Percentiles rank a stretch among this genome's conserved stretches.
phyloP scores from a whole-genome alignment of 176 grass and related monocot genomes.

The Lolium rigidum region DNA sequence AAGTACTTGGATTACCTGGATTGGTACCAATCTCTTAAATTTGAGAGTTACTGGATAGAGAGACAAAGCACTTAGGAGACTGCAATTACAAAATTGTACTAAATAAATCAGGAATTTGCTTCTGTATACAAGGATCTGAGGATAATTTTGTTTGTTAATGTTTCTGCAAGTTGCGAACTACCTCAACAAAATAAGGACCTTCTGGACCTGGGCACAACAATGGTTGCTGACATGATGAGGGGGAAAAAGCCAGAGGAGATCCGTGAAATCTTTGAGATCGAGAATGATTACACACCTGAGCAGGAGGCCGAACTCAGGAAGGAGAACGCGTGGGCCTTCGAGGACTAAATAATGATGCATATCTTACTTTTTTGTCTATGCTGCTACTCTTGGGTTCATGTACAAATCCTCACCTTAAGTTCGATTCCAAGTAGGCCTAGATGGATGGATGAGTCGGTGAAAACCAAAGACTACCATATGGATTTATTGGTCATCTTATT shows the following conservation, averaged over 20 bases:
- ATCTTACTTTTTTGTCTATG: neutral
- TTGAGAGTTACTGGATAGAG: too few relatives aligned
- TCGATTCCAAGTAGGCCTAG: conserved; percentile 27
- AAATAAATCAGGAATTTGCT: neutral
- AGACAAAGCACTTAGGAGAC: too few relatives aligned
- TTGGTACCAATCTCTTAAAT: too few relatives aligned
- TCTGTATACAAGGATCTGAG: neutral
- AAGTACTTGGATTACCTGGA: neutral
- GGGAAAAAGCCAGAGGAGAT: conserved; percentile 64
- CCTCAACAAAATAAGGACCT: conserved; percentile 65
- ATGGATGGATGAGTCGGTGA: neutral
- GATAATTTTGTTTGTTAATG: neutral
- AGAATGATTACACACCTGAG: conserved; percentile 71
- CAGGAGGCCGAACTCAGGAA: conserved; percentile 64
- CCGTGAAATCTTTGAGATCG: conserved; percentile 54
- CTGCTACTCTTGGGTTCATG: neutral
- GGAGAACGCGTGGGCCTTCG: conserved; percentile 32
- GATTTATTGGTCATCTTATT: too few relatives aligned
- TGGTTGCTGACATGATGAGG: conserved; percentile 74
- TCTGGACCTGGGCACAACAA: conserved; percentile 53
- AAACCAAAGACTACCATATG: neutral
- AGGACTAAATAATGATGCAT: neutral
- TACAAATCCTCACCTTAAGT: neutral
- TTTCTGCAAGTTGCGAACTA: conserved; percentile 54
- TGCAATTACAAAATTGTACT: too few relatives aligned